A percentile compares a stretch with the other conserved stretches of the same genome.
These are phyloP conservation scores for Violaceomyces palustris DNA, from an alignment of 1,284 basidiomycete species.

Conservation along the genomic window DNA sequence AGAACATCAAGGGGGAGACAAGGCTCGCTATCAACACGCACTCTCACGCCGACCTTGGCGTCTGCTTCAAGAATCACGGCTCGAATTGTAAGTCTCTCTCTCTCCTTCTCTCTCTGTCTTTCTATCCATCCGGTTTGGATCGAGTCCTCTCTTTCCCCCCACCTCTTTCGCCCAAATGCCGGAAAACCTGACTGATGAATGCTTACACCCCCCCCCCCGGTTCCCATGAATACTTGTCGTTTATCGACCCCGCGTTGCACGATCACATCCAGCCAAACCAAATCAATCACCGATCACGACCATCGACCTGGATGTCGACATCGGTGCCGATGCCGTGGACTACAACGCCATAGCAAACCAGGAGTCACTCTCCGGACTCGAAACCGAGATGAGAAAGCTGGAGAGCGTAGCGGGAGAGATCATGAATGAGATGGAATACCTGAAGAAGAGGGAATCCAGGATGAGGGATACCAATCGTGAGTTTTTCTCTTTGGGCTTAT, in stretches of 20 bases:
- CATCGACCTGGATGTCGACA: constrained; percentile 93
- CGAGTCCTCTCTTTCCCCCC: too few relatives aligned
- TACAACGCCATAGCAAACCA: constrained; percentile 99
- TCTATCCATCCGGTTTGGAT: too few relatives aligned
- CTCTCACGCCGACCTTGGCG: constrained; percentile 85
- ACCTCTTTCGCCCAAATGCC: too few relatives aligned
- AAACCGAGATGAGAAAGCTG: constrained; percentile 96
- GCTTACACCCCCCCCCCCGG: too few relatives aligned
- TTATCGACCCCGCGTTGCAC: too few relatives aligned
- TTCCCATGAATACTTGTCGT: too few relatives aligned
- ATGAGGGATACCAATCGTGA: constrained; percentile 88
- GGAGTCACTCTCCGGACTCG: constrained; percentile 87
- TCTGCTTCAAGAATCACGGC: constrained; percentile 74
- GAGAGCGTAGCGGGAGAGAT: constrained; percentile 92
- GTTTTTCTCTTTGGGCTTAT: constrained; percentile 54
- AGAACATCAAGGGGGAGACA: constrained; percentile 80
- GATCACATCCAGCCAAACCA: constrained; percentile 1
- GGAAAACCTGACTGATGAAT: too few relatives aligned
- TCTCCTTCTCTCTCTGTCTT: too few relatives aligned
- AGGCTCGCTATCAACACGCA: constrained; percentile 91
- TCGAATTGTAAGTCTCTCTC: too few relatives aligned
- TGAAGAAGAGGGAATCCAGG: constrained; percentile 79
- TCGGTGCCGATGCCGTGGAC: constrained; percentile 95
- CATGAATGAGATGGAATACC: constrained; percentile 85
- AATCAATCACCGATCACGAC: constrained; percentile 22